Conservation (phyloP, 2,329 filamentous ascomycete genomes). For the Myriangium duriaei region DNA sequence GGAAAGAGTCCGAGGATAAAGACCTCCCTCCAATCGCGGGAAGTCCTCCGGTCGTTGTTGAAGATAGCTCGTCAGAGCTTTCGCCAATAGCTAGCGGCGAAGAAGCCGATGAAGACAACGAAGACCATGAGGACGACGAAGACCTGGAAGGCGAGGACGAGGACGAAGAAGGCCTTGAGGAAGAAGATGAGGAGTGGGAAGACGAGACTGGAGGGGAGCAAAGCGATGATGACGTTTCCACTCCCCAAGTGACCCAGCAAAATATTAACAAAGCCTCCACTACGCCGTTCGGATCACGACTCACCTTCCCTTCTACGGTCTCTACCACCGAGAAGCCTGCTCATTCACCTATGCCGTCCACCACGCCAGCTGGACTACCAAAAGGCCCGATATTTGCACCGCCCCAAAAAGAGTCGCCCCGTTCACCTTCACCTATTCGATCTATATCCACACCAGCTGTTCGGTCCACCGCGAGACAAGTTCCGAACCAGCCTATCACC, state of each 20-base stretch:
- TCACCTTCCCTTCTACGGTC: conserved; percentile 10
- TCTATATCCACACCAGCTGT: conserved; percentile 38
- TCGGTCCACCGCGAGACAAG: conserved; percentile 10
- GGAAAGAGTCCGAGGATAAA: conserved; percentile 14
- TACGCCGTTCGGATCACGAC: conserved; percentile 10
- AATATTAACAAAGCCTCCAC: conserved; percentile 4
- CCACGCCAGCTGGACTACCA: conserved; percentile 12
- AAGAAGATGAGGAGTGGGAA: conserved; percentile 21
- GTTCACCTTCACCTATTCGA: conserved; percentile 61
- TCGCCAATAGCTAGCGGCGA: conserved; percentile 19
- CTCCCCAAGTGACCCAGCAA: conserved; percentile 5
- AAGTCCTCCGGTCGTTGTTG: conserved; percentile 31
- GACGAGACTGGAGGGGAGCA: conserved; percentile 31
- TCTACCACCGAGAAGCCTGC: conserved; percentile 1
- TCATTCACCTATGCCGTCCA: conserved; percentile 8
- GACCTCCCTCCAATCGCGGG: conserved; percentile 33
- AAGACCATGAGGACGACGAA: conserved; percentile 21
- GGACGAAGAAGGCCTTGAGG: conserved; percentile 21
- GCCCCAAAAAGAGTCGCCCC: conserved; percentile 30
- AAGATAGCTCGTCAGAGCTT: conserved; percentile 16
- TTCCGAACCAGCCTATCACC: conserved; percentile 11
- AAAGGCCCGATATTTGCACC: conserved; percentile 12
- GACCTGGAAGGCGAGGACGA: conserved; percentile 31
- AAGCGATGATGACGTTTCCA: conserved; percentile 34
- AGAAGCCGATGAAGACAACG: conserved; percentile 20